A percentile compares a stretch with the other conserved stretches of the same genome.
phyloP scores from a whole-genome alignment of 495 filamentous ascomycete species.

The Clohesyomyces aquaticus region DNA sequence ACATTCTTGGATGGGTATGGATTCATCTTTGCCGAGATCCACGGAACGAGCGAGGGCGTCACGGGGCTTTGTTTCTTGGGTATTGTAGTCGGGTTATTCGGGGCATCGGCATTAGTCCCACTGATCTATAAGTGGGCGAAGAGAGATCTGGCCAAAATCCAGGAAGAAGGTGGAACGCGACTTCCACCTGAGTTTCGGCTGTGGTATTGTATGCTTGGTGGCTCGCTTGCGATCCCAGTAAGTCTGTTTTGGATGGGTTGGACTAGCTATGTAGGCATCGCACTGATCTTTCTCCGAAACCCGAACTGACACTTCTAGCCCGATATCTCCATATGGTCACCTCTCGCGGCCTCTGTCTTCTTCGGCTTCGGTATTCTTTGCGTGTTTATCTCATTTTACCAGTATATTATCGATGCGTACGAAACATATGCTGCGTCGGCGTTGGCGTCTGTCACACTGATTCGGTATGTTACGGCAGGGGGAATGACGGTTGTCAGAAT shows the following conservation, averaged over 20 bases:
- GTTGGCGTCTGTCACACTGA: conserved; percentile 41
- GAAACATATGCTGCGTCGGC: conserved; percentile 43
- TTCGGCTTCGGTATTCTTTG: conserved; percentile 60
- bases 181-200: conserved; percentile 61
- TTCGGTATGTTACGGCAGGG: conserved; percentile 46
- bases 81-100: conserved; percentile 59
- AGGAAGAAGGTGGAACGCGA: conserved; percentile 43
- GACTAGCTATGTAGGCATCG: conserved; percentile 52
- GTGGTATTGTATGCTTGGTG: conserved; percentile 61
- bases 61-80: conserved; percentile 63
- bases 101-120: conserved; percentile 54
- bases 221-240: conserved; percentile 58
- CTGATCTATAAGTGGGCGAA: conserved; percentile 60
- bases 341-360: conserved; percentile 53
- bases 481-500: conserved; percentile 52
- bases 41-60: conserved; percentile 57
- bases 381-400: conserved; percentile 48
- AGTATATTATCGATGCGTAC: conserved; percentile 47
- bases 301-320: conserved; percentile 17
- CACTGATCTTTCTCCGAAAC: too few species aligned
- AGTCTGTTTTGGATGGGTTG: conserved; percentile 68
- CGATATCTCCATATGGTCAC: conserved; percentile 59
- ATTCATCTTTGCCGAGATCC: conserved; percentile 63
- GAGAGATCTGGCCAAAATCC: conserved; percentile 49
- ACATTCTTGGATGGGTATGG: conserved; percentile 69